Evolutionary conservation across 768 basidiomycete genomes (phyloP).

Genomic region (Kondoa malvinella): DNA sequence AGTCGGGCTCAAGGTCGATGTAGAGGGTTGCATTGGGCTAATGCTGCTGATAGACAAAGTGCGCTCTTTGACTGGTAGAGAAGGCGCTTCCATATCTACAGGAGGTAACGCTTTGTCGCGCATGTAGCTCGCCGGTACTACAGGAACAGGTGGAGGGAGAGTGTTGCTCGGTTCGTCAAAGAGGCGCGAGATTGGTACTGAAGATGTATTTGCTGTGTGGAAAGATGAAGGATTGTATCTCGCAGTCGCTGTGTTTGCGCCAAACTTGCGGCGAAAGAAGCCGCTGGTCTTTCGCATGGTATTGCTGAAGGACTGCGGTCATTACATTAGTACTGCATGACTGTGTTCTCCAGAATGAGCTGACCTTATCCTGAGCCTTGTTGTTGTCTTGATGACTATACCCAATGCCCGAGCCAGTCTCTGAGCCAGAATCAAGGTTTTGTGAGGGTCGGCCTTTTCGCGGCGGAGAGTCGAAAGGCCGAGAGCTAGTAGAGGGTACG

Average conservation of each 20-base stretch:
- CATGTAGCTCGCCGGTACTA: slow-evolving; percentile 7
- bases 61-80: neutral
- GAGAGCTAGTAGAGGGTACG: neutral
- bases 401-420: neutral
- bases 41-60: neutral
- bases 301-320: slow-evolving; percentile 14
- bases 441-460: neutral
- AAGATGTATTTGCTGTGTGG: slow-evolving; percentile 1
- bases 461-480: neutral
- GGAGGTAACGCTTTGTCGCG: no score
- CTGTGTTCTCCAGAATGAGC: no score
- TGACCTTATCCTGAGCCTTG: neutral
- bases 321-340: neutral
- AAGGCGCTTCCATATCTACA: neutral
- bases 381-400: neutral
- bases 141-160: slow-evolving; percentile 15
- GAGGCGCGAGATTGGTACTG: slow-evolving; percentile 9
- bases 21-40: neutral
- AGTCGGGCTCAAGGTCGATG: slow-evolving; percentile 7
- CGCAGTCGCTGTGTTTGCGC: neutral
- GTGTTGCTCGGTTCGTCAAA: slow-evolving; percentile 1
- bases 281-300: slow-evolving; percentile 27
- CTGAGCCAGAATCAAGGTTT: neutral
- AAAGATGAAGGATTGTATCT: neutral
- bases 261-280: slow-evolving; percentile 26